Evolutionary conservation across 2,329 filamentous ascomycete genomes (phyloP), one percentile per base, ranked within the genome.

Genomic region (Microdochium nivale): DNA sequence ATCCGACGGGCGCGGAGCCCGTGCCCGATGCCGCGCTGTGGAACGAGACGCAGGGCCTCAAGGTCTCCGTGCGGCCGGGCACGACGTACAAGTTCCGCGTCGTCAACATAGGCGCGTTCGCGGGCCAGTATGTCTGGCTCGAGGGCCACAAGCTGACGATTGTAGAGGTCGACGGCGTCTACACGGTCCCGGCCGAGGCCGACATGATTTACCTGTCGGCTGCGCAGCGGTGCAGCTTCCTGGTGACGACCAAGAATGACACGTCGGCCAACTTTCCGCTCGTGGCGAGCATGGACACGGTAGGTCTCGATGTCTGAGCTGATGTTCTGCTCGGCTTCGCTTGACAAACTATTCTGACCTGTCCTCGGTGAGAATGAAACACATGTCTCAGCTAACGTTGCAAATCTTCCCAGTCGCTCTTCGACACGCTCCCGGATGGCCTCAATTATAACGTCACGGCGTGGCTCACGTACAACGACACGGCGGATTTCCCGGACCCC

Each of bases 61-160:
- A 70, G 2, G 67, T 90, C 37, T 58, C 74, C 0, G 78, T 90
- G 2, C 59, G 83, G 57, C 81, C 87, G 0, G 78, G 79, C 2
- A 88, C 81, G 60, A 91, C 84, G 0, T 91, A 91, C 53, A 70
- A 89, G 8, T 76, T 92, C 59, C 83, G 84, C 44, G 72, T 90
- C 53, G 73, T 89, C 58, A 90, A 89, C 59, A 79, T 89, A 19
- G 86, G 83, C 14, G 87, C 86, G 16, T 90, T 89, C 68, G 79
- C 81, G 1, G 78, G 75, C 2, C 80, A 85, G 59, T 84, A 84
- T 56, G 62, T 86, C 47, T 86, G 81, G 81, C 79, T 86, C 50
- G 82, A 86, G 62, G 80, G 76, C 19, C 81, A 84, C 58, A 84
- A 78, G 30, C 81, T 90, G 69, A 78, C 73, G 25, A 82, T 90